Conservation (phyloP, 2,329 filamentous ascomycete species). For the Dendryphion nanum region DNA sequence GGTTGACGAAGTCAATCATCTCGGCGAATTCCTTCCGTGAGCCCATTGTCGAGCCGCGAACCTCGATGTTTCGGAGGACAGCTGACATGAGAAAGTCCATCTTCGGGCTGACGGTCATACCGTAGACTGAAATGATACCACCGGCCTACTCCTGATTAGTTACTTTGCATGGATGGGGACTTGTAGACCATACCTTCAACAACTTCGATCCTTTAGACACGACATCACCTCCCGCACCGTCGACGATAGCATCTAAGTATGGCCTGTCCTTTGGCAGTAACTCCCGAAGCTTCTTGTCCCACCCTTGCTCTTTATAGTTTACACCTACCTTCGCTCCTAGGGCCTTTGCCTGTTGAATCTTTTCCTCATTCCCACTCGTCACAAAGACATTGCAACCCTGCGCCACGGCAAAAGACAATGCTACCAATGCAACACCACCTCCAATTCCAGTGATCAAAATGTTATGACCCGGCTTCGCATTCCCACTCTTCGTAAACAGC, state of each 20-base stretch:
- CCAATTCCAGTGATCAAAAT: slow-evolving; percentile 39
- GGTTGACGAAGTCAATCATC: slow-evolving; percentile 79
- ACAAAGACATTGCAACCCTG: slow-evolving; percentile 77
- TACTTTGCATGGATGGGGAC: slow-evolving; percentile 1
- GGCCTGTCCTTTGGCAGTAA: slow-evolving; percentile 65
- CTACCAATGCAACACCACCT: slow-evolving; percentile 46
- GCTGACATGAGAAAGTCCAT: slow-evolving; percentile 86
- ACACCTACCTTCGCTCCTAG: slow-evolving; percentile 83
- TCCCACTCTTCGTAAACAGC: slow-evolving; percentile 65
- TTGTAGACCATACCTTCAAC: slow-evolving; percentile 55
- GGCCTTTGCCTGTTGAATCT: slow-evolving; percentile 68
- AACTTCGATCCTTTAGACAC: slow-evolving; percentile 66
- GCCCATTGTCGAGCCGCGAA: slow-evolving; percentile 87
- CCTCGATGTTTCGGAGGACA: slow-evolving; percentile 82
- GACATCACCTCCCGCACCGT: slow-evolving; percentile 86
- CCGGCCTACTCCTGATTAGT: slow-evolving; percentile 56
- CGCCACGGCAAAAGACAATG: slow-evolving; percentile 51
- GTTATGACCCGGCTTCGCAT: slow-evolving; percentile 22
- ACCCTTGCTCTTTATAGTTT: slow-evolving; percentile 72
- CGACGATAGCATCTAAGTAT: slow-evolving; percentile 79
- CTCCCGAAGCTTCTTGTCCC: slow-evolving; percentile 72
- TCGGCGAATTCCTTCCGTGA: slow-evolving; percentile 85
- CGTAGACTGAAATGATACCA: slow-evolving; percentile 82
- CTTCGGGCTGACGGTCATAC: slow-evolving; percentile 84
- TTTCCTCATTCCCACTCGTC: slow-evolving; percentile 70